Evolutionary conservation across 345 rosid genomes (phyloP), one percentile per base, ranked within the genome.

Genomic region (Eucalyptus regnans): DNA sequence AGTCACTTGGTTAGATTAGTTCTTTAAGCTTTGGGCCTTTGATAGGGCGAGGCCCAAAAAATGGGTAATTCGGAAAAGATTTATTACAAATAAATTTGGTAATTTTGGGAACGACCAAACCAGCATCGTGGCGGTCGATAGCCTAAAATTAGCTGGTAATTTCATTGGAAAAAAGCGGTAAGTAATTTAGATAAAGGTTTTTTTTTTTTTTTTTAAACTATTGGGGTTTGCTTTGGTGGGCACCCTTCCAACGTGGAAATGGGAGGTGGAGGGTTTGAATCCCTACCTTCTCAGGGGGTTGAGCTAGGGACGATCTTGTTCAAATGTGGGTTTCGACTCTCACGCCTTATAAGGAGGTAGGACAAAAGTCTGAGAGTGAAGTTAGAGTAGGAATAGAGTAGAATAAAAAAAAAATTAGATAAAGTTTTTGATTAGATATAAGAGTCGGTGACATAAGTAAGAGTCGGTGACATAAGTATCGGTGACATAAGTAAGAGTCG

Each of bases 261-360:
- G 0, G 23, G 23, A 7, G 56, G 8, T 51, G 22, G 1, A 8
- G 4, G 56, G 9, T 17, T 51, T 51, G 22, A 51, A 51, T 51
- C 9, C 56, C 1, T 4, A 51, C 1, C 3, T 51, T 51, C 3
- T 49, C 0, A 15, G 4, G 22, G 1, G 9, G 22, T 51, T 51
- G 8, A 1, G 54, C 22, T 51, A 8, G 1, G 1, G 7, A 51
- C 0, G 2, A 51, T 7, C 16, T 51, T 17, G 9, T 51, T 51
- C 0, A 51, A 51, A 0, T 51, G 18, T 17, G 2, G 2, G 22
- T 51, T 7, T 51, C 2, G 2, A 51, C 2, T 51, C 1, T 0
- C 4, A 7, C 1, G 0, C 2, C 7, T 0, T 18, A 52, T 1
- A 52, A 0, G 0, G 23, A 17, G 56, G 56, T 8, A 3, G 0